Evolutionary conservation across 2,329 filamentous ascomycete genomes (phyloP), one percentile per base, ranked within the genome.

Genomic region (Sphaerulina musiva): DNA sequence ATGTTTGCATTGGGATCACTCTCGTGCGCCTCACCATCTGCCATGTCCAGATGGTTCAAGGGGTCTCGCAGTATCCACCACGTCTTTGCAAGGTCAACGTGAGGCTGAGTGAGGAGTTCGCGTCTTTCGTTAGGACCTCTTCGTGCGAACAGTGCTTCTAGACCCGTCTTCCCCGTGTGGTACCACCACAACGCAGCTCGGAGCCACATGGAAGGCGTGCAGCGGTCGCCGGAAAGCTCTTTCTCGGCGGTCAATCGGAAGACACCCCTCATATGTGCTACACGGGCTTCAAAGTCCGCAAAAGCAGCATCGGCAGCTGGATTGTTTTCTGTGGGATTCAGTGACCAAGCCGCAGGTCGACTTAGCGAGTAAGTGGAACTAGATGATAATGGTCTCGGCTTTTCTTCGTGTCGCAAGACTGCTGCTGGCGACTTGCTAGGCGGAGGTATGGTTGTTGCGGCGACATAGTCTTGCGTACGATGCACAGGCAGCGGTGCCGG

Each of bases 131-230:
- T 73, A 66, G 56, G 43, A 60, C 64, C 54, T 82, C 78, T 54
- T 53, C 63, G 63, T 4, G 79, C 75, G 45, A 95, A 83, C 39
- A 85, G 77, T 10, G 74, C 71, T 68, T 95, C 91, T 48, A 95
- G 76, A 8, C 84, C 83, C 65, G 84, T 81, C 57, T 90, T 84
- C 17, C 90, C 91, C 62, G 82, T 86, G 44, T 95, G 68, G 65
- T 95, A 95, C 91, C 91, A 96, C 91, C 91, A 96, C 0, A 88
- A 75, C 3, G 83, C 84, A 23, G 84, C 85, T 54, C 87, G 80
- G 8, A 86, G 77, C 74, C 91, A 85, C 46, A 64, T 63, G 1
- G 55, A 38, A 0, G 85, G 77, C 0, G 82, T 75, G 48, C 81
- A 85, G 31, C 79, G 77, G 52, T 81, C 77, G 4, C 90, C 68